Percentiles rank a stretch among this genome's conserved stretches.
Conservation (phyloP, 805 yeast genomes). For the Teunomyces stri region DNA sequence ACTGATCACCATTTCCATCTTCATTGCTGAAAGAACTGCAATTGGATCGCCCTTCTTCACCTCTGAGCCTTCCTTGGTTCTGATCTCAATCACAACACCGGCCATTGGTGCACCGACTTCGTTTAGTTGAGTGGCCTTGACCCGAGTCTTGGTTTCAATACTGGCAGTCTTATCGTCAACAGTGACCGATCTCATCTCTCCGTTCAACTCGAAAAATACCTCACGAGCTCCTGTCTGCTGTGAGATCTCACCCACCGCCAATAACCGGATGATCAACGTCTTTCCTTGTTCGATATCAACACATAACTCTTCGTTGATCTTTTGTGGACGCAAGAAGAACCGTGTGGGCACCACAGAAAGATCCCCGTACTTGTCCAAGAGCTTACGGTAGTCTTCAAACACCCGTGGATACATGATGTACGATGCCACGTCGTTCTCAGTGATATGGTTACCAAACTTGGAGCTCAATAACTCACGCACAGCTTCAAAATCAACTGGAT, state of each 20-base stretch:
- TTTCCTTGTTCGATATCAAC: conserved; percentile 96
- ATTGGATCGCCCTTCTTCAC: conserved; percentile 96
- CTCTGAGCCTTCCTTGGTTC: conserved; percentile 81
- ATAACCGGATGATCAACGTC: conserved; percentile 81
- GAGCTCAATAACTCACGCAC: conserved; percentile 71
- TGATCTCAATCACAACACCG: conserved; percentile 94
- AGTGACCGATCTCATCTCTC: conserved; percentile 95
- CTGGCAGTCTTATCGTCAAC: conserved; percentile 86
- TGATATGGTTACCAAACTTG: conserved; percentile 70
- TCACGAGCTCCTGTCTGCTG: conserved; percentile 87
- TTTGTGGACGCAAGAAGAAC: conserved; percentile 84
- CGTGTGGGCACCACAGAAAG: conserved; percentile 91
- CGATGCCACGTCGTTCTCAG: conserved; percentile 89
- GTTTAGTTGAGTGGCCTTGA: conserved; percentile 89
- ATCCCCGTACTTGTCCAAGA: conserved; percentile 80
- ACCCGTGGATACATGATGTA: conserved; percentile 98
- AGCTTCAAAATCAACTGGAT: conserved; percentile 74
- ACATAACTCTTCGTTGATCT: conserved; percentile 80
- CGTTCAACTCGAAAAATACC: conserved; percentile 96
- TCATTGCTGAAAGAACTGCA: conserved; percentile 95
- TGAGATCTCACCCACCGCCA: conserved; percentile 90
- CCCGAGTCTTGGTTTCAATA: conserved; percentile 79
- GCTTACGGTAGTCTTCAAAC: conserved; percentile 79
- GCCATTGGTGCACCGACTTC: conserved; percentile 99
- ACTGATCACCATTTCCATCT: conserved; percentile 98